Conservation (phyloP, 495 filamentous ascomycete genomes). For the Pseudoneurospora amorphoporcata region DNA sequence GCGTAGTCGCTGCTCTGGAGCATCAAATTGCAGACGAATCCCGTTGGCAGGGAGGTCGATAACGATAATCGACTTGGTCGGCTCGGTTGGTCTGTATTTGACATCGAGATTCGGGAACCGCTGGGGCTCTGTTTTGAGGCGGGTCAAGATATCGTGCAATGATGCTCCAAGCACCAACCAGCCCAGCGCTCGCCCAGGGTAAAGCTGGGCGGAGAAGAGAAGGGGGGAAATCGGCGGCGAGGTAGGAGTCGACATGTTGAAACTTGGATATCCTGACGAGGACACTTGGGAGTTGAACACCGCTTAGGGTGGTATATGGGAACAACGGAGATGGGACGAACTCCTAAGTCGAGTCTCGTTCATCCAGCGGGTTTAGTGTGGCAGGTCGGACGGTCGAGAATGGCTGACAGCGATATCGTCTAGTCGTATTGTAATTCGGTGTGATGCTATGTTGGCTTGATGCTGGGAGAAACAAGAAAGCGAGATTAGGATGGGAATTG, state of each 20-base stretch:
- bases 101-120: slow-evolving; percentile 75
- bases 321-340: not conserved
- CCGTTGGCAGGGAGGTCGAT: slow-evolving; percentile 75
- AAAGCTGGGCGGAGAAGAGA: slow-evolving; percentile 55
- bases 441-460: not conserved
- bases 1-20: slow-evolving; percentile 80
- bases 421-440: not conserved
- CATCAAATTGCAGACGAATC: slow-evolving; percentile 83
- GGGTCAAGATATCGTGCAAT: slow-evolving; percentile 74
- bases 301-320: not conserved
- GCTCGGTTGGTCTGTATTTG: slow-evolving; percentile 58
- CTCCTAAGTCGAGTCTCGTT: not conserved
- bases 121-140: slow-evolving; percentile 74
- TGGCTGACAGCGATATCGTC: not conserved
- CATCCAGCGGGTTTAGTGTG: not conserved
- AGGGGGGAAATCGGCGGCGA: slow-evolving; percentile 59
- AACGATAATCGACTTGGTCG: slow-evolving; percentile 60
- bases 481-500: not conserved
- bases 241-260: slow-evolving; percentile 40
- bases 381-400: not conserved
- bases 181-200: slow-evolving; percentile 67
- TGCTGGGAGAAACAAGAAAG: not conserved
- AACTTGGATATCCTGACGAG: not conserved
- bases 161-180: slow-evolving; percentile 83
- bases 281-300: not conserved